phyloP scores from a whole-genome alignment of 495 filamentous ascomycete species.

The Hyaloscypha variabilis region DNA sequence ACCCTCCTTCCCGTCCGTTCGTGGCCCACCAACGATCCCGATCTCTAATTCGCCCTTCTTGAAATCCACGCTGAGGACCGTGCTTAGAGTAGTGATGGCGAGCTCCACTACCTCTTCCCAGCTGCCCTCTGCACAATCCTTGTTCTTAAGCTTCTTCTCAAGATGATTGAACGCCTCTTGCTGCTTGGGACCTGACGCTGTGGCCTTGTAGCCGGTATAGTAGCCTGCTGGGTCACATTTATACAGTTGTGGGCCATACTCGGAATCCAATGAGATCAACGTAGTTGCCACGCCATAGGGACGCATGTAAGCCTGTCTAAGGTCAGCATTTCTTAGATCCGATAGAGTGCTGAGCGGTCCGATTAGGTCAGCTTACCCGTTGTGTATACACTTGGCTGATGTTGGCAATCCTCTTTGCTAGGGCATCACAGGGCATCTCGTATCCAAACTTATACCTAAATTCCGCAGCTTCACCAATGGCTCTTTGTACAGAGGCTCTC shows the following conservation, averaged over 20 bases:
- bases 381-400: slow-evolving; percentile 99
- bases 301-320: slow-evolving; percentile 88
- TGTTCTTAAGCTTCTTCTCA: slow-evolving; percentile 99
- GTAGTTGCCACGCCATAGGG: slow-evolving; percentile 94
- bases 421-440: slow-evolving; percentile 97
- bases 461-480: slow-evolving; percentile 92
- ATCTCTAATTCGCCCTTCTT: slow-evolving; percentile 99
- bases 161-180: slow-evolving; percentile 97
- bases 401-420: slow-evolving; percentile 96
- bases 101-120: slow-evolving; percentile 99
- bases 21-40: slow-evolving; percentile 88
- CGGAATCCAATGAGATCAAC: slow-evolving; percentile 88
- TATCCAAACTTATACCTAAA: slow-evolving; percentile 99
- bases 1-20: slow-evolving; percentile 76
- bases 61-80: slow-evolving; percentile 96
- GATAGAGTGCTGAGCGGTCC: slow-evolving; percentile 23
- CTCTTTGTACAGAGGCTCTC: slow-evolving; percentile 85
- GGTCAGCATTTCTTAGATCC: slow-evolving; percentile 18
- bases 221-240: slow-evolving; percentile 98
- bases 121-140: slow-evolving; percentile 86
- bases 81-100: slow-evolving; percentile 91
- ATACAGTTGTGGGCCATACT: slow-evolving; percentile 94
- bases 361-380: slow-evolving; percentile 51
- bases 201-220: slow-evolving; percentile 97
- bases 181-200: slow-evolving; percentile 94